These are phyloP conservation scores for Daldinia vernicosa DNA, from an alignment of 495 filamentous ascomycete genomes.

Conservation along the genomic window DNA sequence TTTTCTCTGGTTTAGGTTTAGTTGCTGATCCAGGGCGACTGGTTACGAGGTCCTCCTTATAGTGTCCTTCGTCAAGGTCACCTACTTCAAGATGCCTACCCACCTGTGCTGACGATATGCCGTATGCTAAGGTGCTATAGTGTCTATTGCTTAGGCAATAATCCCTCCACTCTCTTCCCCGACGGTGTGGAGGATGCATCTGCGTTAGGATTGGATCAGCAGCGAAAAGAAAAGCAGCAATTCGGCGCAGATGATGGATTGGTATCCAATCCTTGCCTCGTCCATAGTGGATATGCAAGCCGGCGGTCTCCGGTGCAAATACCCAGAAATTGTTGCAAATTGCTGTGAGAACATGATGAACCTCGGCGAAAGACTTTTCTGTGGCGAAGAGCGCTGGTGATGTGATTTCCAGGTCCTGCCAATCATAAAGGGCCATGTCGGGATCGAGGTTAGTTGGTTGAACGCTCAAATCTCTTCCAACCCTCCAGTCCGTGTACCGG, in stretches of 20 bases:
- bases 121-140: constrained; percentile 23
- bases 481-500: neutral
- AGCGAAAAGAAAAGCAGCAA: constrained; percentile 28
- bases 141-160: constrained; percentile 22
- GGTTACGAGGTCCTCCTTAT: neutral
- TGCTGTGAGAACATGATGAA: constrained; percentile 4
- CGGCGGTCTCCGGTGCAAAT: neutral
- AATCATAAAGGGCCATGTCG: neutral
- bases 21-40: neutral
- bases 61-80: neutral
- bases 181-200: constrained; percentile 24
- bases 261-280: constrained; percentile 21
- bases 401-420: constrained; percentile 13
- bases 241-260: constrained; percentile 10
- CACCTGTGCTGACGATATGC: neutral
- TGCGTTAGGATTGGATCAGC: constrained; percentile 34
- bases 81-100: neutral
- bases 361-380: constrained; percentile 22
- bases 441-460: neutral
- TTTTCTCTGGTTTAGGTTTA: neutral
- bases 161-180: neutral
- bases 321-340: constrained; percentile 20
- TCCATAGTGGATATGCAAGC: constrained; percentile 33
- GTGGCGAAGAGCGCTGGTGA: constrained; percentile 27
- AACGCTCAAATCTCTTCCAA: constrained; percentile 9